phyloP scores from a whole-genome alignment of 2,329 filamentous ascomycete genomes.

The Fusarium camptoceras region DNA sequence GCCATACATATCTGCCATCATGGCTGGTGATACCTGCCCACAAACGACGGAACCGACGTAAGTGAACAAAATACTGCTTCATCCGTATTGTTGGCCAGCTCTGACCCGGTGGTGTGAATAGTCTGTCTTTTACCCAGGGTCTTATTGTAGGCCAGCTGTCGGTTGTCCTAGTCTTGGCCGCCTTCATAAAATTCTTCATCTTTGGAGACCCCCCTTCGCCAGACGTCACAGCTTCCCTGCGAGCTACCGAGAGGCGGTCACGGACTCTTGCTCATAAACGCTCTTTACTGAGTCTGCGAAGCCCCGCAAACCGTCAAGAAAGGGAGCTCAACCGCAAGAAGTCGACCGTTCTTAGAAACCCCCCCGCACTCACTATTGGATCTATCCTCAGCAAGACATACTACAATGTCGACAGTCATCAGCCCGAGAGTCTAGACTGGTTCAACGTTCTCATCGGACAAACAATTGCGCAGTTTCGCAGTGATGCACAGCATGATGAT shows the following conservation, averaged over 20 bases:
- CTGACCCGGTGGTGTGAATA: slow-evolving; percentile 50
- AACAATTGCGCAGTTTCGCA: slow-evolving; percentile 93
- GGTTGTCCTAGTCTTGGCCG: slow-evolving; percentile 88
- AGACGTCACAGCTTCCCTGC: slow-evolving; percentile 80
- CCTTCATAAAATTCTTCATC: slow-evolving; percentile 99
- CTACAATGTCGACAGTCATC: slow-evolving; percentile 95
- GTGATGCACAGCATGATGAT: slow-evolving; percentile 91
- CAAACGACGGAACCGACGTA: slow-evolving; percentile 58
- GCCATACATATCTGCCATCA: slow-evolving; percentile 32
- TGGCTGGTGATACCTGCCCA: slow-evolving; percentile 59
- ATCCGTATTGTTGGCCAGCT: neutral
- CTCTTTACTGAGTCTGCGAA: slow-evolving; percentile 73
- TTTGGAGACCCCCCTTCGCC: slow-evolving; percentile 92
- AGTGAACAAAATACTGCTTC: slow-evolving; percentile 22
- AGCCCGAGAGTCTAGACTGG: slow-evolving; percentile 97
- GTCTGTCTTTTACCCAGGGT: slow-evolving; percentile 91
- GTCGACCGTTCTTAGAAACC: slow-evolving; percentile 78
- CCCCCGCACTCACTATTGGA: slow-evolving; percentile 85
- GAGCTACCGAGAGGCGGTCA: slow-evolving; percentile 79
- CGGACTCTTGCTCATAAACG: slow-evolving; percentile 81
- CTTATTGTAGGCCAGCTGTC: slow-evolving; percentile 94
- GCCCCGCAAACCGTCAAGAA: slow-evolving; percentile 55
- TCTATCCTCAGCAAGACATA: slow-evolving; percentile 97
- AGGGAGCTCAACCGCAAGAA: slow-evolving; percentile 70
- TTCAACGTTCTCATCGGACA: slow-evolving; percentile 98